A percentile compares a stretch with the other conserved stretches of the same genome.
These are phyloP conservation scores for Mycena filopes DNA, from an alignment of 768 basidiomycete genomes.

Conservation along the genomic window DNA sequence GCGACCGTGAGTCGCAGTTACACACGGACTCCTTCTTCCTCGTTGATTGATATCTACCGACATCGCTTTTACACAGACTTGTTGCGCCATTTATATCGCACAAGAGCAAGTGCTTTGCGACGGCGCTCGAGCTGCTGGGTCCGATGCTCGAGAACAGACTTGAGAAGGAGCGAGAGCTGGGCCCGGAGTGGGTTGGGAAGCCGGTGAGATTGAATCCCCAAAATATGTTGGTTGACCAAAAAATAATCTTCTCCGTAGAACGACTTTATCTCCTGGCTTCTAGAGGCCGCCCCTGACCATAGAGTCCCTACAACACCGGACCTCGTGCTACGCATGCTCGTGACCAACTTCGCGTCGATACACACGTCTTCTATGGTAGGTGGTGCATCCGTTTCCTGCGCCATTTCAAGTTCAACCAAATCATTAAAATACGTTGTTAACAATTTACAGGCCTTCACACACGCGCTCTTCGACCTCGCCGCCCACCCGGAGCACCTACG, in stretches of 20 bases:
- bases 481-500: constrained; percentile 44
- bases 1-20: constrained; percentile 28
- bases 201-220: constrained; percentile 23
- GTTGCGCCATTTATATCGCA: constrained; percentile 15
- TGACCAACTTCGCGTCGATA: constrained; percentile 46
- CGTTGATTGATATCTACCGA: accelerated
- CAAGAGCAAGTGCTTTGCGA: background rate
- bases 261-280: constrained; percentile 46
- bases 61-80: background rate
- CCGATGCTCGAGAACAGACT: constrained; percentile 15
- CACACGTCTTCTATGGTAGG: constrained; percentile 49
- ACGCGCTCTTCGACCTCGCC: constrained; percentile 51
- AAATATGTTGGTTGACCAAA: too few species aligned
- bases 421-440: too few species aligned
- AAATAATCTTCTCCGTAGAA: too few species aligned
- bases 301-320: constrained; percentile 20
- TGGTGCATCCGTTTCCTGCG: background rate
- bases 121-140: background rate
- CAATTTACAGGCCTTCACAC: constrained; percentile 48
- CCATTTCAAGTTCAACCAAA: too few species aligned
- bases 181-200: constrained; percentile 18
- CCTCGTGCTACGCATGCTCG: constrained; percentile 38
- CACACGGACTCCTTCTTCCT: too few species aligned
- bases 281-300: constrained; percentile 37
- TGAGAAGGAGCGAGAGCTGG: constrained; percentile 17